These are phyloP conservation scores for Pseudogymnoascus sp. DNA, from an alignment of 2,329 filamentous ascomycete genomes.

Conservation along the genomic window DNA sequence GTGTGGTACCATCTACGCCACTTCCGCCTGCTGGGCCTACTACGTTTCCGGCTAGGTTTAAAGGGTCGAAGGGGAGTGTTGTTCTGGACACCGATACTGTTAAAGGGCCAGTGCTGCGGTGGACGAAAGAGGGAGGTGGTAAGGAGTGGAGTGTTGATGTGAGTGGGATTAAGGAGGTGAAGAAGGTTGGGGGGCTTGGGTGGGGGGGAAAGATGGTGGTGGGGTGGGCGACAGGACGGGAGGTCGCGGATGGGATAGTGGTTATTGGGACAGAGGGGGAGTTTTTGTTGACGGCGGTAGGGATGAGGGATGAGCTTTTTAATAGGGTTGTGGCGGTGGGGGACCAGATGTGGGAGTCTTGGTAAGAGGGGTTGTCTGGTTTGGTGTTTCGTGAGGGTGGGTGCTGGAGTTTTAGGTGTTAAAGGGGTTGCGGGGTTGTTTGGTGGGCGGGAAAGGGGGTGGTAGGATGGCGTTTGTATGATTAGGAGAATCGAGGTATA, in stretches of 20 bases:
- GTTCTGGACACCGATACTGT: conserved; percentile 49
- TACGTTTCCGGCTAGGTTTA: conserved; percentile 64
- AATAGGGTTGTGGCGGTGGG: conserved; percentile 71
- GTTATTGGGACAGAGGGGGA: conserved; percentile 50
- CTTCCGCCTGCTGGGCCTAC: conserved; percentile 54
- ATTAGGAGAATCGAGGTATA: not conserved
- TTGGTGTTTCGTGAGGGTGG: not conserved
- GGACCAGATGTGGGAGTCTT: conserved; percentile 74
- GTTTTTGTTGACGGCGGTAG: conserved; percentile 61
- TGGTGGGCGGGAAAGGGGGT: not conserved
- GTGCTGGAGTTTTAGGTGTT: not conserved
- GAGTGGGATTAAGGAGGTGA: conserved; percentile 61
- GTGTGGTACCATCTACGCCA: conserved; percentile 47
- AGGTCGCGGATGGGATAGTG: conserved; percentile 62
- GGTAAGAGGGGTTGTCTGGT: conserved; percentile 35
- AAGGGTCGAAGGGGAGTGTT: conserved; percentile 62
- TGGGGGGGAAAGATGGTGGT: conserved; percentile 82
- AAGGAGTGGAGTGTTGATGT: conserved; percentile 61
- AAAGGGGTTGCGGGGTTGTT: not conserved
- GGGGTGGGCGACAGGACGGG: conserved; percentile 65
- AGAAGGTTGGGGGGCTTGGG: conserved; percentile 71
- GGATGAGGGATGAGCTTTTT: conserved; percentile 67
- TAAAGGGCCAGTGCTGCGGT: conserved; percentile 46
- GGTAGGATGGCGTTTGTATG: not conserved
- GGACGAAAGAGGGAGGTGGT: conserved; percentile 28